Conservation (phyloP, 1,284 basidiomycete genomes). For the Exobasidium cylindrosporum region DNA sequence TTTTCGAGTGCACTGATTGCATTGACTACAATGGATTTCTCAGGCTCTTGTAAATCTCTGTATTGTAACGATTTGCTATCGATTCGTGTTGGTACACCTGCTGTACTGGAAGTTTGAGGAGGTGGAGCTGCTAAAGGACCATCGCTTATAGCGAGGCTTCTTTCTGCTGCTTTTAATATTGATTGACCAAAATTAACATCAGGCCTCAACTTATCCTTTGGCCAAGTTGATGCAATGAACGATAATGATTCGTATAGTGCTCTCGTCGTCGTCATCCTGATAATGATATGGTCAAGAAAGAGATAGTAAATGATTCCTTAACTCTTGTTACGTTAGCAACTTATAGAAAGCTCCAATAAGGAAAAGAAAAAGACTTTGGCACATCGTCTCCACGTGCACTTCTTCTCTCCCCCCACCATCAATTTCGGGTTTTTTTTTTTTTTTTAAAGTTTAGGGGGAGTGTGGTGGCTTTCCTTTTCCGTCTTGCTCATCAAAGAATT, state of each 20-base stretch:
- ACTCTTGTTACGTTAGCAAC: too few species aligned
- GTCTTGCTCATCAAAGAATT: too few species aligned
- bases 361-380: too few species aligned
- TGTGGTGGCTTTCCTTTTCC: too few species aligned
- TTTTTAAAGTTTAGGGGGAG: too few species aligned
- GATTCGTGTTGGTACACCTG: constrained; percentile 6
- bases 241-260: constrained; percentile 28
- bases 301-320: too few species aligned
- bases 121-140: not conserved
- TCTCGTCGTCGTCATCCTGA: constrained; percentile 19
- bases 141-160: constrained; percentile 20
- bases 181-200: constrained; percentile 42
- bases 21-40: not conserved
- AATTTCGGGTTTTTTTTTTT: too few species aligned
- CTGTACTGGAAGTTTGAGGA: not conserved
- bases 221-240: constrained; percentile 38
- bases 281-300: too few species aligned
- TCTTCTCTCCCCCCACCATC: too few species aligned
- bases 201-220: constrained; percentile 43
- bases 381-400: too few species aligned
- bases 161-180: constrained; percentile 35
- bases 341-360: too few species aligned
- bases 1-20: not conserved
- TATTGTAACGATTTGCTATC: not conserved
- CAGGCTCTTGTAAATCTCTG: not conserved